These are phyloP conservation scores for Heterobasidion parviporum DNA, from an alignment of 1,284 basidiomycete species.

Conservation along the genomic window DNA sequence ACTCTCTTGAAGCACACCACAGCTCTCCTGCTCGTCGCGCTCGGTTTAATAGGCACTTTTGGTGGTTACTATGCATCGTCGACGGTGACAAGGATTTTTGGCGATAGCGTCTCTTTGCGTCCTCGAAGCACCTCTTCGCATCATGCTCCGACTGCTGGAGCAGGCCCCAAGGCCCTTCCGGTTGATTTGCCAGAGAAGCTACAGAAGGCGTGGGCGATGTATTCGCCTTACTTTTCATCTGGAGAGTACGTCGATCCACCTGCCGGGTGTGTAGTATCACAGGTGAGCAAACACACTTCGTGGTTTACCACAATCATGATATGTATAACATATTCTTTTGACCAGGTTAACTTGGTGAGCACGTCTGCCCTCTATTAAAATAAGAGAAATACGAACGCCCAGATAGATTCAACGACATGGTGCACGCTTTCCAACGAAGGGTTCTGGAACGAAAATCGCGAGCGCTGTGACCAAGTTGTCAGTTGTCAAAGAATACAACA, in stretches of 20 bases:
- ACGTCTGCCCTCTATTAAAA: background rate
- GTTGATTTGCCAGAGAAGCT: background rate
- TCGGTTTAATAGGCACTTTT: too few relatives aligned
- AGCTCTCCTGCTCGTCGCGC: too few relatives aligned
- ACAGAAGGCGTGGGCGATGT: background rate
- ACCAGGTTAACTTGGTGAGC: background rate
- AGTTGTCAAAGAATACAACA: conserved; percentile 32
- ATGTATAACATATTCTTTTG: too few relatives aligned
- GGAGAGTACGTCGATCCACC: conserved; percentile 4
- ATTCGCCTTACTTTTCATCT: conserved; percentile 8
- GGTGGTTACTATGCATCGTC: too few relatives aligned
- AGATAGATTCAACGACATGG: conserved; percentile 79
- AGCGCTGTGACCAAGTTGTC: conserved; percentile 45
- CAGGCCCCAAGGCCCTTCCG: too few relatives aligned
- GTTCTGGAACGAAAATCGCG: conserved; percentile 37
- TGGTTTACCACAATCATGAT: too few relatives aligned
- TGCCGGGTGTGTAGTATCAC: conserved; percentile 5
- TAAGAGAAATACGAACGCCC: background rate
- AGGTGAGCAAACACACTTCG: background rate
- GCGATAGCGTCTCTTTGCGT: too few relatives aligned
- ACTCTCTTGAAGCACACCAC: too few relatives aligned
- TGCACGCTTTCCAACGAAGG: conserved; percentile 66
- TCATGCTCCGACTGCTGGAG: too few relatives aligned
- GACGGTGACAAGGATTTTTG: too few relatives aligned
- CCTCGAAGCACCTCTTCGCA: too few relatives aligned